phyloP scores from a whole-genome alignment of 805 yeast genomes.

The Groenewaldozyma salmanticensis region DNA sequence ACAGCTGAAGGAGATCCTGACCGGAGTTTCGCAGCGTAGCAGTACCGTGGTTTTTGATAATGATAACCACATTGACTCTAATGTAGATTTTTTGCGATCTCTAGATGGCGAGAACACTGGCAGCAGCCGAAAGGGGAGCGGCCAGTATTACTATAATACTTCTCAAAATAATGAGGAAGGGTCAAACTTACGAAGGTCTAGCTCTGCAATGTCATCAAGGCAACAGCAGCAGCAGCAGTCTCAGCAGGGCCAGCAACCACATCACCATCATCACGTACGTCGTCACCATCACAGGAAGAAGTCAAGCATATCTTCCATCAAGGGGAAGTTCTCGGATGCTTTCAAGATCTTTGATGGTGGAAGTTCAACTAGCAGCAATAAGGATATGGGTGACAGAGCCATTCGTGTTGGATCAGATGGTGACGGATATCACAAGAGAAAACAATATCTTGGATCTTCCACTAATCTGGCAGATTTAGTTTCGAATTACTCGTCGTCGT shows the following conservation, averaged over 20 bases:
- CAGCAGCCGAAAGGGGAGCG: slow-evolving; percentile 1
- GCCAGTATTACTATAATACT: background rate
- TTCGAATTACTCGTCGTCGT: background rate
- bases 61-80: slow-evolving; percentile 24
- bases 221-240: background rate
- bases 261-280: slow-evolving; percentile 3
- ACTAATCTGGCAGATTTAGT: too few relatives aligned
- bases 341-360: slow-evolving; percentile 9
- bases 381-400: background rate
- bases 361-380: background rate
- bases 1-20: slow-evolving; percentile 26
- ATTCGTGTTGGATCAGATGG: background rate
- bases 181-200: slow-evolving; percentile 8
- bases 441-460: background rate
- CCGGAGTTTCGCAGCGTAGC: slow-evolving; percentile 25
- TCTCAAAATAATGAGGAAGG: slow-evolving; percentile 3
- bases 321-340: slow-evolving; percentile 14
- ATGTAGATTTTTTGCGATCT: slow-evolving; percentile 28
- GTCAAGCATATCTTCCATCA: slow-evolving; percentile 15
- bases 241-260: slow-evolving; percentile 2
- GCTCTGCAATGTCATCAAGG: slow-evolving; percentile 4
- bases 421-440: background rate
- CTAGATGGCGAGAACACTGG: slow-evolving; percentile 20
- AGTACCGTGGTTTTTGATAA: slow-evolving; percentile 26
- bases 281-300: slow-evolving; percentile 11